Evolutionary conservation across 176 grass and related monocot species (phyloP).

Genomic region (Saccharum spontaneum): DNA sequence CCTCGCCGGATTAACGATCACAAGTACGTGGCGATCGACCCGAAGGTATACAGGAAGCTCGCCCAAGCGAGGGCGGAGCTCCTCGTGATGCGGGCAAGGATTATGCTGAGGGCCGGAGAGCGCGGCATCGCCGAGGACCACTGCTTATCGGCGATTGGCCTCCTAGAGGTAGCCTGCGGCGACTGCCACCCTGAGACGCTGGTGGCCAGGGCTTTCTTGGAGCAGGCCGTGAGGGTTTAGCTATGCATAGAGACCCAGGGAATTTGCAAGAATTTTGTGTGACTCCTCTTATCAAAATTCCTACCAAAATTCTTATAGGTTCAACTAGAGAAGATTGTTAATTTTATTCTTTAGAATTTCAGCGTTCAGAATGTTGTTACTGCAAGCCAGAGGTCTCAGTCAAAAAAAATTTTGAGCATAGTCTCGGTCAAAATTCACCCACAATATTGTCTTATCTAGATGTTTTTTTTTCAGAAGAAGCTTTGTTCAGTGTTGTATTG

Average conservation of each 20-base stretch:
- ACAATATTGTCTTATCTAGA: neutral
- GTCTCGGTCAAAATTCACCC: neutral
- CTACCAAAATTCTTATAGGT: neutral
- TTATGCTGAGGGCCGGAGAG: constrained; percentile 53
- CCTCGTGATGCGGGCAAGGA: constrained; percentile 45
- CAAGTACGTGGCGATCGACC: constrained; percentile 7
- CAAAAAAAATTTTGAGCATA: too few relatives aligned
- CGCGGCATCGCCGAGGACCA: constrained; percentile 43
- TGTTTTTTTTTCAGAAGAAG: neutral
- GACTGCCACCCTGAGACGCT: constrained; percentile 46
- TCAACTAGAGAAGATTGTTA: neutral
- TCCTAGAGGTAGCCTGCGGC: constrained; percentile 58
- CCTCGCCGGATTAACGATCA: neutral
- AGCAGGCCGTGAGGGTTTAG: constrained; percentile 3
- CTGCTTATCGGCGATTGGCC: constrained; percentile 41
- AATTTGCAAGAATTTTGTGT: neutral
- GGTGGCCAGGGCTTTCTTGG: constrained; percentile 14
- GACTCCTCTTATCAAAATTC: neutral
- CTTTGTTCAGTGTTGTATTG: neutral
- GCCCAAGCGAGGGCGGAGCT: constrained; percentile 37
- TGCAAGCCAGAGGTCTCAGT: neutral
- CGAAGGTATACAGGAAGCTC: constrained; percentile 35
- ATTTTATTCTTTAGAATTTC: neutral
- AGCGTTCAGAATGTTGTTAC: neutral
- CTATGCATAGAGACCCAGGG: neutral